Evolutionary conservation across 257 asterid genomes (phyloP).

Genomic region (Ilex aquifolium): DNA sequence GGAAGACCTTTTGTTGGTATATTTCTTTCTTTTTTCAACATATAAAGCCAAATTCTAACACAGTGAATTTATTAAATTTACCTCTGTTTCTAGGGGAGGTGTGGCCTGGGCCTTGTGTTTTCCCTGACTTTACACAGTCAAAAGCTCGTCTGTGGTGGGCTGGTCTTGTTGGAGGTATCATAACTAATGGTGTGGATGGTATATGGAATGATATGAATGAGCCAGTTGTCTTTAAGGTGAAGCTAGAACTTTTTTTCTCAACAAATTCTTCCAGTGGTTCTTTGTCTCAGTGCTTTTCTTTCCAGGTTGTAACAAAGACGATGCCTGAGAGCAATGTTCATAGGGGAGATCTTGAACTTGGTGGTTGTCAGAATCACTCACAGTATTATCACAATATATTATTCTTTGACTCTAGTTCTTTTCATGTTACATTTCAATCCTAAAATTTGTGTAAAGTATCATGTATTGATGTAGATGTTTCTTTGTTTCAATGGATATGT

Average conservation of each 20-base stretch:
- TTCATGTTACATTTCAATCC: conserved; percentile 2
- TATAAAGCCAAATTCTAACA: not conserved
- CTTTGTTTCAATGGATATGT: not conserved
- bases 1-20: conserved; percentile 77
- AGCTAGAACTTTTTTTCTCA: conserved; percentile 10
- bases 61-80: conserved; percentile 8
- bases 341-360: conserved; percentile 81
- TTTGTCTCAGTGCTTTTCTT: conserved; percentile 17
- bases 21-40: not conserved
- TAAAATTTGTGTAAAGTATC: not conserved
- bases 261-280: conserved; percentile 10
- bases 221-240: conserved; percentile 97
- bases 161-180: conserved; percentile 68
- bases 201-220: conserved; percentile 99
- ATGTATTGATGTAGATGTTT: not conserved
- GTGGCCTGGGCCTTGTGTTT: conserved; percentile 99
- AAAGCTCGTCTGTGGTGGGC: conserved; percentile 94
- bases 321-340: conserved; percentile 96
- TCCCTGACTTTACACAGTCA: conserved; percentile 84
- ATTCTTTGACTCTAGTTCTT: conserved; percentile 2
- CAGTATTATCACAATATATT: conserved; percentile 80
- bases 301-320: conserved; percentile 87
- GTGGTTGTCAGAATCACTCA: conserved; percentile 74
- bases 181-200: conserved; percentile 87
- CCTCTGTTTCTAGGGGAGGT: conserved; percentile 61